Evolutionary conservation across 129 eudicot species (phyloP), one percentile per base, ranked within the genome.

Genomic region (Flaveria robusta): DNA sequence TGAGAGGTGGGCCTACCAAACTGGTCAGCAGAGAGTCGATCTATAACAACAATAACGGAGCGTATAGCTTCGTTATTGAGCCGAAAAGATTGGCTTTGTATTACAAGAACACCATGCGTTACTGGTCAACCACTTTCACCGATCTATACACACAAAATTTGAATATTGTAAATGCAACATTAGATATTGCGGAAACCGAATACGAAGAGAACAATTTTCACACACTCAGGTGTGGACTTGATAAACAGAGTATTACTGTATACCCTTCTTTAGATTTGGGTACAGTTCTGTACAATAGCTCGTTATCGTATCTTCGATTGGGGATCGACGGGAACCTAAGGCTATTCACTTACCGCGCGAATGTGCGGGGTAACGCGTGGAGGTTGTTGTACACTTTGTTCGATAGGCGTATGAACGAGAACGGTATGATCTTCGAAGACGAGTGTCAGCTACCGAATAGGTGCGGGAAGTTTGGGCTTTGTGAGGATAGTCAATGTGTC

Each of bases 381-480:
- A 77, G 63, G 19, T 58, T 68, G 52, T 56, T 82, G 42, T 87
- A 24, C 68, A 83, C 89, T 19, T 75, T 81, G 37, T 87, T 87
- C 58, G 20, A 67, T 15, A 67, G 54, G 19, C 68, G 60, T 7
- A 74, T 11, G 22, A 47, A 20, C 20, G 45, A 42, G 43, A 16
- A 1, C n/a, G 58, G 70, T 22, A 39, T 13, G 20, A 10, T 26
- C 1, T 60, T 42, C 1, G 74, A 27, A 34, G 72, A 68, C 18
- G 90, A 86, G 63, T 89, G 95, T 68, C 87, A 86, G 64, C 65
- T 74, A 77, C 96, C 91, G 3, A 78, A 72, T 13, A 68, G 79
- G 27, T 85, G 88, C 3, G 90, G 88, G 1, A 69, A 68, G 14
- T 84, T 81, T 49, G 93, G 90, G 69, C 75, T 86, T 41, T 88